phyloP scores from a whole-genome alignment of 2,329 filamentous ascomycete species.

The Sclerotiophoma versabilis region DNA sequence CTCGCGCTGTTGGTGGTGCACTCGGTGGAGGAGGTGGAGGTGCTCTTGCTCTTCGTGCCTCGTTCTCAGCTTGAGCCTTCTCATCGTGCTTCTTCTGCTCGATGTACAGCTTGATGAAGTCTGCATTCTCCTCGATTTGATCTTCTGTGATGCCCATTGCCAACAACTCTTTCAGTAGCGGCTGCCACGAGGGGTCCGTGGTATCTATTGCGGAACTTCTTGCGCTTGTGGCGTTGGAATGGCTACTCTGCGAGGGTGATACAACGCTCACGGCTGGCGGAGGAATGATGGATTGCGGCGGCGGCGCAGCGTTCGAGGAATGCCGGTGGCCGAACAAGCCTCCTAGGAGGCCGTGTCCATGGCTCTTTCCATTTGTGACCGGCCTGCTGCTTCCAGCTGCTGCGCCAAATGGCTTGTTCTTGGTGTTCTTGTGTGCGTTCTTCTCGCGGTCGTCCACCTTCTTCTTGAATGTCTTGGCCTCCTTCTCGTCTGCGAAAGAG shows the following conservation, averaged over 20 bases:
- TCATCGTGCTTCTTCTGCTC: slow-evolving; percentile 67
- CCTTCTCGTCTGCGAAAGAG: slow-evolving; percentile 96
- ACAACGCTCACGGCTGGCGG: slow-evolving; percentile 53
- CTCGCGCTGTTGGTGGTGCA: slow-evolving; percentile 49
- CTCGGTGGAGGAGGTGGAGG: slow-evolving; percentile 69
- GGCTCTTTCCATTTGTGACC: slow-evolving; percentile 40
- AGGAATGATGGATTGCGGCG: slow-evolving; percentile 59
- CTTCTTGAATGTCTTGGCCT: slow-evolving; percentile 95
- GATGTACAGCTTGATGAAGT: slow-evolving; percentile 73
- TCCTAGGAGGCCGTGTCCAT: slow-evolving; percentile 58
- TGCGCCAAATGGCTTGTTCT: slow-evolving; percentile 73
- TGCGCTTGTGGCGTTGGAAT: slow-evolving; percentile 45
- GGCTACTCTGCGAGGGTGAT: slow-evolving; percentile 46
- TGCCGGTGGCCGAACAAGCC: slow-evolving; percentile 61
- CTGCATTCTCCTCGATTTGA: slow-evolving; percentile 70
- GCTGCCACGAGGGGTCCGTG: slow-evolving; percentile 67
- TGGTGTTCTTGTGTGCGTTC: slow-evolving; percentile 89
- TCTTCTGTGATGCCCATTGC: slow-evolving; percentile 73
- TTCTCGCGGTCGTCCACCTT: slow-evolving; percentile 97
- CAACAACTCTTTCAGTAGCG: slow-evolving; percentile 66
- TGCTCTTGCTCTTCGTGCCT: slow-evolving; percentile 60
- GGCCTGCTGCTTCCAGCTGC: slow-evolving; percentile 33
- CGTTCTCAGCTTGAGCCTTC: slow-evolving; percentile 53
- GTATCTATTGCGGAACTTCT: slow-evolving; percentile 63
- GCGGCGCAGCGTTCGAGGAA: slow-evolving; percentile 51